phyloP scores from a whole-genome alignment of 257 asterid species.

The Plantago elongata region DNA sequence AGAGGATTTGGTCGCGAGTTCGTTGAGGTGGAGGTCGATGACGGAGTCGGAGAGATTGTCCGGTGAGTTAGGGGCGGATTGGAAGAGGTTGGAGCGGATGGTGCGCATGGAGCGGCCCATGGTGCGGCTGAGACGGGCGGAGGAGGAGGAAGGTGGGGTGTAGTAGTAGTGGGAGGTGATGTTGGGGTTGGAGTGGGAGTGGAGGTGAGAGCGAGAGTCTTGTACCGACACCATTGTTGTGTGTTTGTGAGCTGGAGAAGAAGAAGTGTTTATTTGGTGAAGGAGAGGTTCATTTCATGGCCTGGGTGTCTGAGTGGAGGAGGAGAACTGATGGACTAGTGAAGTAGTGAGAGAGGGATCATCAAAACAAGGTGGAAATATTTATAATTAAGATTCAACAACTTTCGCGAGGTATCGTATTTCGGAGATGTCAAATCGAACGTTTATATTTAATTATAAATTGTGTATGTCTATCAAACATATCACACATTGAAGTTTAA shows the following conservation, averaged over 20 bases:
- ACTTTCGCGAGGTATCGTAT: too few relatives aligned
- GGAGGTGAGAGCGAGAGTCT: slow-evolving; percentile 45
- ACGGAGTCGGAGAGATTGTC: slow-evolving; percentile 68
- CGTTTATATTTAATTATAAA: too few relatives aligned
- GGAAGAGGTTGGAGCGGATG: slow-evolving; percentile 56
- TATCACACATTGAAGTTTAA: too few relatives aligned
- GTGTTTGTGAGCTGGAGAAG: not conserved
- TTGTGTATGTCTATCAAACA: too few relatives aligned
- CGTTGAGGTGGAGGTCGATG: slow-evolving; percentile 65
- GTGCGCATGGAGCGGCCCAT: slow-evolving; percentile 66
- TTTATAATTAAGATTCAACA: too few relatives aligned
- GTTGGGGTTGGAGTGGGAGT: slow-evolving; percentile 44
- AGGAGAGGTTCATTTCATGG: too few relatives aligned
- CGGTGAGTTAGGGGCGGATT: slow-evolving; percentile 28
- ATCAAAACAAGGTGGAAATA: too few relatives aligned
- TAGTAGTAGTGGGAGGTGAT: slow-evolving; percentile 41
- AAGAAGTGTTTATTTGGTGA: too few relatives aligned
- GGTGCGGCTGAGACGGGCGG: slow-evolving; percentile 41
- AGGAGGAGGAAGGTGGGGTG: slow-evolving; percentile 50
- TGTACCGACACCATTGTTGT: slow-evolving; percentile 46
- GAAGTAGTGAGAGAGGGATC: too few relatives aligned
- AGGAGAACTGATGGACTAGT: too few relatives aligned
- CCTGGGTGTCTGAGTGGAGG: too few relatives aligned
- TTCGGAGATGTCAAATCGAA: too few relatives aligned
- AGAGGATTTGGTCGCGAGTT: slow-evolving; percentile 48